Base-by-base conservation (phyloP, 208 protist genomes). In the Leishmania tropica region DNA sequence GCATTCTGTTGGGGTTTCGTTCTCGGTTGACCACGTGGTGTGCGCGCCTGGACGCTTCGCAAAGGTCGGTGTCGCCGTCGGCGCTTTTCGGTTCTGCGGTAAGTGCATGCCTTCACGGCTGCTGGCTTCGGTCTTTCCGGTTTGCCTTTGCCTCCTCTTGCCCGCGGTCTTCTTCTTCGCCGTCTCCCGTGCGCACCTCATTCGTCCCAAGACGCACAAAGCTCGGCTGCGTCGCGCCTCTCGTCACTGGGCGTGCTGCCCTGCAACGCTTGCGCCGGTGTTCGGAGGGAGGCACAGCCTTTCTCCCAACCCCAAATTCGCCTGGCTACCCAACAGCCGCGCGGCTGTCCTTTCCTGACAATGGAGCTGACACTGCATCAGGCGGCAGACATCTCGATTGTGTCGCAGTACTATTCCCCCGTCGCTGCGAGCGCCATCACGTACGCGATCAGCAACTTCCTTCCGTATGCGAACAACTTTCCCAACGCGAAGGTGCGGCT, bases 391-490 rank as follows among this genome's bases (percentile, higher is more conserved):
- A 84, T 87, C 45, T 64, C 86, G 3, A 67, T 85, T 24, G 75
- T 86, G 28, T 80, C 78, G 21, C 65, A 81, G 62, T 83, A 83
- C 68, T 88, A 89, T 75, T 42, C 83, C 0, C 77, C 86, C 5
- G 54, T 79, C 0, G 51, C 85, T 4, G 85, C 91, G 1, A 82
- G 85, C 40, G 78, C 85, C 62, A 88, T 95, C 81, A 78, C 86
- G 6, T 77, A 86, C 54, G 84, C 87, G n/a, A 37, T 95, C 17
- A 78, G 54, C 31, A 89, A 84, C 51, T 95, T 93, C 67, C 78
- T 95, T 15, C 89, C 89, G 28, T 90, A 93, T 64, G 83, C 83
- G 2, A 80, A 24, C 51, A 92, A 95, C 53, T 91, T 93, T 48
- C 90, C 89, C 60, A 85, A 83, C 72, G 82, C 83, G 3, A 80